Percentiles rank a stretch among this genome's conserved stretches.
phyloP scores from a whole-genome alignment of 768 basidiomycete species.

The Lentinula aciculospora region DNA sequence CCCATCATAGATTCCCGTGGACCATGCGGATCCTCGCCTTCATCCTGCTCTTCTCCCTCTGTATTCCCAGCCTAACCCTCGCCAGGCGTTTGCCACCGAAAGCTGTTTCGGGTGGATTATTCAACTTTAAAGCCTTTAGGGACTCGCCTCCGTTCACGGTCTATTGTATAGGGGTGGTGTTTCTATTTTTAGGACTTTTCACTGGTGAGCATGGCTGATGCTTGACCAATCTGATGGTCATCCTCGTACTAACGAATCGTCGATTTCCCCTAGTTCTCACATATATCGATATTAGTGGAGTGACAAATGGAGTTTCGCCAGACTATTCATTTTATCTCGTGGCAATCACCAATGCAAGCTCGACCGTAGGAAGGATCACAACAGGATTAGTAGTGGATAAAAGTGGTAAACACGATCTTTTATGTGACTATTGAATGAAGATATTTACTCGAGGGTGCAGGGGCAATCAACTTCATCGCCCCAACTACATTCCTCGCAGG shows the following conservation, averaged over 20 bases:
- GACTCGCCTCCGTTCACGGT: conserved; percentile 39
- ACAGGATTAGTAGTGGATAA: conserved; percentile 46
- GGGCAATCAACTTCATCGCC: conserved; percentile 7
- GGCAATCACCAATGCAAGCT: conserved; percentile 56
- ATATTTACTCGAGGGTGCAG: neutral
- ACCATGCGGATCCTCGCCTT: conserved; percentile 63
- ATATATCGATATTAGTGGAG: conserved; percentile 51
- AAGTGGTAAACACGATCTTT: conserved; percentile 34
- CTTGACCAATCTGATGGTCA: too few species aligned
- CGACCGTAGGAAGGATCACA: conserved; percentile 46
- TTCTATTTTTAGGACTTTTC: conserved; percentile 57
- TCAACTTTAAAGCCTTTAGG: conserved; percentile 36
- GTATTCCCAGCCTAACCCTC: conserved; percentile 39
- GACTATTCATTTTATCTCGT: conserved; percentile 54
- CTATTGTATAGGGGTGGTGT: conserved; percentile 42
- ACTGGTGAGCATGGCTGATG: conserved; percentile 40
- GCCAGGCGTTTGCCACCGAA: conserved; percentile 48
- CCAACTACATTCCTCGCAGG: conserved; percentile 28
- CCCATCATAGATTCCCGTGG: conserved; percentile 52
- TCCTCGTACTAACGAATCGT: too few species aligned
- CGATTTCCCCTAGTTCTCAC: conserved; percentile 41
- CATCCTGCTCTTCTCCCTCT: conserved; percentile 42
- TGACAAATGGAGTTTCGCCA: conserved; percentile 35
- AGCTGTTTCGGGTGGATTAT: conserved; percentile 44
- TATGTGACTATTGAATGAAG: conserved; percentile 31